phyloP scores from a whole-genome alignment of 2,329 filamentous ascomycete species.

The Endothia cerciana region DNA sequence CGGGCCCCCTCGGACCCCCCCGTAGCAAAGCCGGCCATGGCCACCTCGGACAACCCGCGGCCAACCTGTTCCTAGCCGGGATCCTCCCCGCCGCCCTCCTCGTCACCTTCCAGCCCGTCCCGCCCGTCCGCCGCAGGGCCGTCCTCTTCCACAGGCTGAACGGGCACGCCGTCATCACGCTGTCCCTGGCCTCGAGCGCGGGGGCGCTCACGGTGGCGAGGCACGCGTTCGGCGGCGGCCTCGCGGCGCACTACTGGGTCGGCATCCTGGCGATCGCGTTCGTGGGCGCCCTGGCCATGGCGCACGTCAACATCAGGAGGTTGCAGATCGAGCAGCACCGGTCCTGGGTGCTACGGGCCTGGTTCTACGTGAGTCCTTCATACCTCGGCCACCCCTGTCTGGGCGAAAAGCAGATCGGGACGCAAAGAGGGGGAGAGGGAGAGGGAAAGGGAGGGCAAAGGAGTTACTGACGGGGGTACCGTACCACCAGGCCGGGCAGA shows the following conservation, averaged over 20 bases:
- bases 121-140: conserved; percentile 49
- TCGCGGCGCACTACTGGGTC: conserved; percentile 52
- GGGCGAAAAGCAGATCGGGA: not conserved
- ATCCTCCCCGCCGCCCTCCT: conserved; percentile 51
- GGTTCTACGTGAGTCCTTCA: conserved; percentile 47
- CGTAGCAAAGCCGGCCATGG: too few species aligned
- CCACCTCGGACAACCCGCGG: too few species aligned
- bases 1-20: too few species aligned
- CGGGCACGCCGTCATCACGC: conserved; percentile 57
- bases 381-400: too few species aligned
- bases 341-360: conserved; percentile 64
- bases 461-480: not conserved
- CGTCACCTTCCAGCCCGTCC: conserved; percentile 52
- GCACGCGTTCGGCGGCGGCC: conserved; percentile 55
- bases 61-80: conserved; percentile 48
- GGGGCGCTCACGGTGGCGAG: conserved; percentile 58
- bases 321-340: conserved; percentile 66
- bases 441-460: too few species aligned
- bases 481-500: conserved; percentile 44
- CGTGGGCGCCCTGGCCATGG: conserved; percentile 46
- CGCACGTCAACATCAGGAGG: conserved; percentile 60
- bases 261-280: conserved; percentile 51
- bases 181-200: conserved; percentile 50
- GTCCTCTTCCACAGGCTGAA: conserved; percentile 62
- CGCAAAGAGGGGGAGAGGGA: too few species aligned